phyloP scores from a whole-genome alignment of 2,329 filamentous ascomycete genomes.

The Ophiostoma pallidulum region DNA sequence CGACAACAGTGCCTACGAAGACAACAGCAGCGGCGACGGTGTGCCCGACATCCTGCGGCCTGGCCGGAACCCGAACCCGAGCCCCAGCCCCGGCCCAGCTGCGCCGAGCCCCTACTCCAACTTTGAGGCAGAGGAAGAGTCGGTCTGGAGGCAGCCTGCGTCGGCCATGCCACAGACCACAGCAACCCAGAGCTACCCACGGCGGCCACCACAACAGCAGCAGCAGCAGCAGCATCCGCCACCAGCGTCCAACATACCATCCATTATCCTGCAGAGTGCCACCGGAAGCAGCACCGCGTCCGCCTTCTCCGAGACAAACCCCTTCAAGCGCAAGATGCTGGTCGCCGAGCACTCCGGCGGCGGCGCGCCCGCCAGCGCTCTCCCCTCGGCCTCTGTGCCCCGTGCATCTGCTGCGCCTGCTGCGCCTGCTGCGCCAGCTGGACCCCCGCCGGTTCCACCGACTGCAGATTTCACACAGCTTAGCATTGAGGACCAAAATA shows the following conservation, averaged over 20 bases:
- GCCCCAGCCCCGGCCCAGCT: not conserved
- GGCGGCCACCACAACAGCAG: not conserved
- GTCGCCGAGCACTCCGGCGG: not conserved
- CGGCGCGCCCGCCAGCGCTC: not conserved
- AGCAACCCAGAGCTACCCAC: not conserved
- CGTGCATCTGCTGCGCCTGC: no score
- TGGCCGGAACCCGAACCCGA: conserved; percentile 16
- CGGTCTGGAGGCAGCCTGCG: conserved; percentile 25
- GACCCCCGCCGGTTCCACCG: conserved; percentile 20
- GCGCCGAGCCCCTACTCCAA: conserved; percentile 16
- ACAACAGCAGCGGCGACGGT: no score
- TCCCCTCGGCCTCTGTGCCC: conserved; percentile 12
- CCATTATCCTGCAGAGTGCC: conserved; percentile 23
- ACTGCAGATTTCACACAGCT: conserved; percentile 34
- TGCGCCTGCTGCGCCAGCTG: no score
- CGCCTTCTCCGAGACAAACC: conserved; percentile 36
- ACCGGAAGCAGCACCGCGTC: conserved; percentile 11
- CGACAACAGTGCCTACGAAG: no score
- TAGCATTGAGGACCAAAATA: conserved; percentile 31
- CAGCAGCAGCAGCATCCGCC: not conserved
- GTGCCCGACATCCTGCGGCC: conserved; percentile 27
- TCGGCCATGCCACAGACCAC: not conserved
- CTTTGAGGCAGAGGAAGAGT: conserved; percentile 25
- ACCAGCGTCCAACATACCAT: conserved; percentile 22
- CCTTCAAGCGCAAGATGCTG: conserved; percentile 41